Conservation (phyloP, 2,329 filamentous ascomycete species). For the Geosmithia flava region DNA sequence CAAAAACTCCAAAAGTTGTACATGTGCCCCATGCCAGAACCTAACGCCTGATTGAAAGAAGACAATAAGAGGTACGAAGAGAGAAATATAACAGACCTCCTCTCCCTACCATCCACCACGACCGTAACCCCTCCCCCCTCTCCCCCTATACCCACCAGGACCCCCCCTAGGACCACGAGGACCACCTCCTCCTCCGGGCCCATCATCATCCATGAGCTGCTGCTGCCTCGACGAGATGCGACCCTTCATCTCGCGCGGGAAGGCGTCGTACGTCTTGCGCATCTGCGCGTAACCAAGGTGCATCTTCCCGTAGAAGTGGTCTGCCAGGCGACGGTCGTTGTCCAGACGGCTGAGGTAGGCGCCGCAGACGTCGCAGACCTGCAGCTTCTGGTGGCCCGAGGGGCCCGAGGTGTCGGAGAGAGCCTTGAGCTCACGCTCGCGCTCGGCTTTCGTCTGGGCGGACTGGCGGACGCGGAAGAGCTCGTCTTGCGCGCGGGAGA, state of each 20-base stretch:
- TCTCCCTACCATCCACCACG: background rate
- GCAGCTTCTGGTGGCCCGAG: slow-evolving; percentile 90
- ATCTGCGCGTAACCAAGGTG: slow-evolving; percentile 96
- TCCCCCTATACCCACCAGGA: slow-evolving; percentile 39
- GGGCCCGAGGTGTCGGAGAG: slow-evolving; percentile 87
- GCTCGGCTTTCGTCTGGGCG: slow-evolving; percentile 68
- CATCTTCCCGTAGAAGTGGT: slow-evolving; percentile 99
- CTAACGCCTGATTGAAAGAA: background rate
- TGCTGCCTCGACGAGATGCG: slow-evolving; percentile 34
- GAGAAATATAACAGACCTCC: background rate
- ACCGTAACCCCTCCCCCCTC: slow-evolving; percentile 35
- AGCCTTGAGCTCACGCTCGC: slow-evolving; percentile 78
- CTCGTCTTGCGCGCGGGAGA: slow-evolving; percentile 75
- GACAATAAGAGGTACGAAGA: slow-evolving; percentile 2
- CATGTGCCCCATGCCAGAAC: no score
- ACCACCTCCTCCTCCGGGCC: slow-evolving; percentile 20
- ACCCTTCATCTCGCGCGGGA: slow-evolving; percentile 77
- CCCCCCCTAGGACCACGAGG: slow-evolving; percentile 37
- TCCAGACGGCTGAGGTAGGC: slow-evolving; percentile 87
- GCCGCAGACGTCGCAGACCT: slow-evolving; percentile 97
- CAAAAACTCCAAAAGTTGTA: no score
- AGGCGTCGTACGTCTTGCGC: slow-evolving; percentile 82
- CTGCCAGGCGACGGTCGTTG: slow-evolving; percentile 84
- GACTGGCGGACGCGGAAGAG: slow-evolving; percentile 75
- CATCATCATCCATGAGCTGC: slow-evolving; percentile 37